These are phyloP conservation scores for Rutidosis leptorrhynchoides DNA, from an alignment of 129 eudicot genomes.

Conservation along the genomic window DNA sequence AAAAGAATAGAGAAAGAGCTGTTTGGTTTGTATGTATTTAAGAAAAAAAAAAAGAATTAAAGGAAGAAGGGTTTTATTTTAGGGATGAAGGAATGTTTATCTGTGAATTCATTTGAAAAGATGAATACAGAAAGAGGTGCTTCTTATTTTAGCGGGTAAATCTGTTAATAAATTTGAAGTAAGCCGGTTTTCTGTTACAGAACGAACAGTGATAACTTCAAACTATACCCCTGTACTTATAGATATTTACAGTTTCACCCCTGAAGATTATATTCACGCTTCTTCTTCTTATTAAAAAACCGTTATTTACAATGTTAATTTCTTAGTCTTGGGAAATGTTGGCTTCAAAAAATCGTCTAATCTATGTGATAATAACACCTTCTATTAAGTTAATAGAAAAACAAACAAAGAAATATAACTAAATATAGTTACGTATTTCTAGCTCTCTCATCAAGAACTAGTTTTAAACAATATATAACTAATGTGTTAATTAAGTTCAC, in stretches of 20 bases:
- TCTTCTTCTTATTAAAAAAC: no score
- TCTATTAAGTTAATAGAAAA: no score
- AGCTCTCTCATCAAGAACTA: no score
- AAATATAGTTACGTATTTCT: no score
- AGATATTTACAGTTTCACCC: background rate
- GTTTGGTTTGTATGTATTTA: background rate
- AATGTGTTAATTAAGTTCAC: no score
- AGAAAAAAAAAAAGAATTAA: background rate
- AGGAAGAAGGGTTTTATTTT: background rate
- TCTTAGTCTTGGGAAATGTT: no score
- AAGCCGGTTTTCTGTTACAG: background rate
- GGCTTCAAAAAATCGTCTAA: background rate
- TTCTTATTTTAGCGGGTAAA: constrained; percentile 1
- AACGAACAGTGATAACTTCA: background rate
- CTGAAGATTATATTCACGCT: background rate
- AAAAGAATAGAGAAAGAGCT: background rate
- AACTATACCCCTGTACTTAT: background rate
- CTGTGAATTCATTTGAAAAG: no score
- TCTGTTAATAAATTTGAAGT: background rate
- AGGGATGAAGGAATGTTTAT: background rate
- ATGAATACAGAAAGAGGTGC: background rate
- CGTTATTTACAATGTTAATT: no score
- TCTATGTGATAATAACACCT: no score
- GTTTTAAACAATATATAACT: no score
- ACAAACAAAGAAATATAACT: no score